Base-by-base conservation (phyloP, 371 early-diverging fungal genomes). In the Choanephora cucurbitarum region DNA sequence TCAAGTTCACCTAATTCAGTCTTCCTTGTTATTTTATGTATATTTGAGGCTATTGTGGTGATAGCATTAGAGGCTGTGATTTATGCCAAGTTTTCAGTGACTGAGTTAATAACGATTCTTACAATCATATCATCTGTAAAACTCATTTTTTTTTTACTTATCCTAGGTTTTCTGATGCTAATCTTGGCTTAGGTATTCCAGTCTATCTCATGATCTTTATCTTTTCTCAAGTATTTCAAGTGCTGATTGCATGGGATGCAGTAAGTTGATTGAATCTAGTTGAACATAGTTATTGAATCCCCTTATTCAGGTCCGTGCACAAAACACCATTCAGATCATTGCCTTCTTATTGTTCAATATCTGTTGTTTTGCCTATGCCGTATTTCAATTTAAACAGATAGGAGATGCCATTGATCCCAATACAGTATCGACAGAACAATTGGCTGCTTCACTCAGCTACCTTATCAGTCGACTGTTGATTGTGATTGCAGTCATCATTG, bases 291-390 rank as follows among this genome's bases (percentile, higher is more conserved):
- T 15, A 28, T 47, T 40, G n/a, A n/a, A n/a, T n/a, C n/a, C n/a
- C n/a, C n/a, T n/a, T n/a, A n/a, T 13, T 41, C 28, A 91, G 92
- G 79, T 90, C 1, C 82, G 78, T 31, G 79, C 86, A 32, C 81
- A 89, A 70, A 95, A 96, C 70, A 94, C 92, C 0, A 91, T 95
- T 53, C 94, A 95, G 64, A 79, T 94, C 34, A 86, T 94, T 58
- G 91, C 88, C 5, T 87, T 92, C 54, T 77, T 93, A 44, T 51
- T 89, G 24, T 91, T 94, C 77, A 90, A 94, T 66, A 50, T 89
- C 18, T 88, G 86, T 67, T 85, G 85, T 34, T 85, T 92, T 57
- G 76, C 82, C 50, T 93, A 93, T 65, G 81, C 89, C 0, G 81
- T 91, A 21, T 92, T 96, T 62, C 88, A 84, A 49, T 76, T 79